Evolutionary conservation across 768 basidiomycete species (phyloP).

Genomic region (Lepiota brunneoincarnata): DNA sequence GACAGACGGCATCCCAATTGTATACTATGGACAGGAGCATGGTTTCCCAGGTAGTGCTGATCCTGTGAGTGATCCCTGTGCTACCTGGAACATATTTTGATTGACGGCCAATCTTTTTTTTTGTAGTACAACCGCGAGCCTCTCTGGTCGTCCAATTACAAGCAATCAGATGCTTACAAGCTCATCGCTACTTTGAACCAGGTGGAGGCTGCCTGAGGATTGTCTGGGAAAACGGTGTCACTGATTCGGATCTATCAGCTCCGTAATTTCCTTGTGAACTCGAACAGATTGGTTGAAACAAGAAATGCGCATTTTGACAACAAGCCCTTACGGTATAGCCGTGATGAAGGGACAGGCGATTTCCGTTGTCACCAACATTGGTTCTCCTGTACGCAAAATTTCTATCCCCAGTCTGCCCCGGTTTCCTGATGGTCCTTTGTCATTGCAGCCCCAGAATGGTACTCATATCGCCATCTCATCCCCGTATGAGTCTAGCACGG

Average conservation of each 20-base stretch:
- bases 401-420: not conserved
- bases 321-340: constrained; percentile 51
- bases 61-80: constrained; percentile 43
- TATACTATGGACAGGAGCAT: constrained; percentile 84
- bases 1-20: constrained; percentile 80
- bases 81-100: constrained; percentile 2
- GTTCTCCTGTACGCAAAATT: constrained; percentile 54
- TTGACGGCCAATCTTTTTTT: constrained; percentile 1
- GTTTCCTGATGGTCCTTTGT: not conserved
- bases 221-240: not conserved
- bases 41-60: constrained; percentile 60
- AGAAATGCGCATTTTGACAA: constrained; percentile 48
- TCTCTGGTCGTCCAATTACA: constrained; percentile 68
- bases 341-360: constrained; percentile 64
- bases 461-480: constrained; percentile 57
- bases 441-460: constrained; percentile 49
- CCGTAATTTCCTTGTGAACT: constrained; percentile 59
- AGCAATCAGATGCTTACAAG: constrained; percentile 54
- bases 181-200: constrained; percentile 60
- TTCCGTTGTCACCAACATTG: constrained; percentile 67
- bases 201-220: constrained; percentile 27
- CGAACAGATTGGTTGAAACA: constrained; percentile 57
- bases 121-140: constrained; percentile 70
- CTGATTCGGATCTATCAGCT: constrained; percentile 34
- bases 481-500: constrained; percentile 43